phyloP scores from a whole-genome alignment of 129 eudicot species.

The Erigeron canadensis region DNA sequence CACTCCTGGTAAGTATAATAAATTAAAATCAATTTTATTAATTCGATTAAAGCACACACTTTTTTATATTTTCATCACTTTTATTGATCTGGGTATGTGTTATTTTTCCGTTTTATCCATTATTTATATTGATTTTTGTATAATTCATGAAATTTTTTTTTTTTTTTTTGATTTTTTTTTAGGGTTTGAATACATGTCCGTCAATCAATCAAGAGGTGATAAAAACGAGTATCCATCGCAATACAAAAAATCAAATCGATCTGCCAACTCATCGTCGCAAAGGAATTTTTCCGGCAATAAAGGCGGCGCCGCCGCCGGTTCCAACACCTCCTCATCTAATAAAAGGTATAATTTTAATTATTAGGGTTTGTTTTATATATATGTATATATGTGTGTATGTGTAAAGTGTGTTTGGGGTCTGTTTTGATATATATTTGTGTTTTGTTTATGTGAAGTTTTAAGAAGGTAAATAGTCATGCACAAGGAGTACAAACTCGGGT shows the following conservation, averaged over 20 bases:
- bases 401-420: too few species aligned
- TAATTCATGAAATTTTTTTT: too few species aligned
- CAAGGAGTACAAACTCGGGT: slow-evolving; percentile 61
- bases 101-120: neutral
- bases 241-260: slow-evolving; percentile 69
- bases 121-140: too few species aligned
- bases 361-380: neutral
- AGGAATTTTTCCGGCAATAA: slow-evolving; percentile 62
- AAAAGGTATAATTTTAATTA: slow-evolving; percentile 39
- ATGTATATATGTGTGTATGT: neutral
- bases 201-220: slow-evolving; percentile 77
- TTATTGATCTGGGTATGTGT: slow-evolving; percentile 26
- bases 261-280: slow-evolving; percentile 42
- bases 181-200: slow-evolving; percentile 78
- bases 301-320: slow-evolving; percentile 55
- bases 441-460: slow-evolving; percentile 42
- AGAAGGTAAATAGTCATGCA: slow-evolving; percentile 52
- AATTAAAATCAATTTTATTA: neutral
- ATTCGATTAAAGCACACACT: neutral
- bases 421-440: neutral
- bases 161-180: neutral
- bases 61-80: neutral
- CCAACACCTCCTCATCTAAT: slow-evolving; percentile 43
- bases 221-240: slow-evolving; percentile 45
- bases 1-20: slow-evolving; percentile 21